These are phyloP conservation scores for Mesembryanthemum crystallinum DNA, from an alignment of 148 eudicot species.

Conservation along the genomic window DNA sequence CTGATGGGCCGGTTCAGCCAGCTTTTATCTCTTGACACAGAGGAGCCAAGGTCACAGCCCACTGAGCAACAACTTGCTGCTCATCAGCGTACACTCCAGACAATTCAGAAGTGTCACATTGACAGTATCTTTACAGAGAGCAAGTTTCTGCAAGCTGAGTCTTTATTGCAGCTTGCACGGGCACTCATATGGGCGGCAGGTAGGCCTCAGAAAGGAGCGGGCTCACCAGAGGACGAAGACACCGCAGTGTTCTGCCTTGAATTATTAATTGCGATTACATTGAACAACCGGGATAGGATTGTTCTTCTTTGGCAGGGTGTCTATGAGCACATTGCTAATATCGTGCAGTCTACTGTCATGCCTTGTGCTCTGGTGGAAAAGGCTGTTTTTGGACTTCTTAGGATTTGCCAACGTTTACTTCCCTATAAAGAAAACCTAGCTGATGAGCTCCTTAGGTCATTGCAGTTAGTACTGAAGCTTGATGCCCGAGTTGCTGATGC, in stretches of 20 bases:
- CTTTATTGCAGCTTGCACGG: slow-evolving; percentile 74
- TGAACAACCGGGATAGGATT: slow-evolving; percentile 89
- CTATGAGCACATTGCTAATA: slow-evolving; percentile 72
- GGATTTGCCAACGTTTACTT: slow-evolving; percentile 71
- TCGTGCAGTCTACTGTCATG: slow-evolving; percentile 69
- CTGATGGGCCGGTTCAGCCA: slow-evolving; percentile 92
- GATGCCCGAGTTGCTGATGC: slow-evolving; percentile 93
- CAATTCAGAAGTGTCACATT: slow-evolving; percentile 77
- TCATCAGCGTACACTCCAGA: slow-evolving; percentile 85
- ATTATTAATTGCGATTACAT: slow-evolving; percentile 71
- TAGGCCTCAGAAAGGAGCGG: slow-evolving; percentile 58
- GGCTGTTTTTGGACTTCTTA: slow-evolving; percentile 80
- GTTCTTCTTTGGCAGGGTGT: slow-evolving; percentile 90
- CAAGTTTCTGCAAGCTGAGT: slow-evolving; percentile 94
- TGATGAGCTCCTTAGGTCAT: slow-evolving; percentile 84
- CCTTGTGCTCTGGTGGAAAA: slow-evolving; percentile 76
- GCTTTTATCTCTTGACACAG: slow-evolving; percentile 76
- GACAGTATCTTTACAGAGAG: slow-evolving; percentile 87
- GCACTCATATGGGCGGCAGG: slow-evolving; percentile 81
- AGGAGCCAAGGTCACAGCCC: slow-evolving; percentile 82
- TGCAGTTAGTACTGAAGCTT: slow-evolving; percentile 76
- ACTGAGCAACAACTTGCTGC: slow-evolving; percentile 84
- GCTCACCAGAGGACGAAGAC: slow-evolving; percentile 71
- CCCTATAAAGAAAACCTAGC: slow-evolving; percentile 89
- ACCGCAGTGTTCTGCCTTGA: slow-evolving; percentile 91